phyloP scores from a whole-genome alignment of 179 eudicot genomes.

The Patellifolia procumbens region DNA sequence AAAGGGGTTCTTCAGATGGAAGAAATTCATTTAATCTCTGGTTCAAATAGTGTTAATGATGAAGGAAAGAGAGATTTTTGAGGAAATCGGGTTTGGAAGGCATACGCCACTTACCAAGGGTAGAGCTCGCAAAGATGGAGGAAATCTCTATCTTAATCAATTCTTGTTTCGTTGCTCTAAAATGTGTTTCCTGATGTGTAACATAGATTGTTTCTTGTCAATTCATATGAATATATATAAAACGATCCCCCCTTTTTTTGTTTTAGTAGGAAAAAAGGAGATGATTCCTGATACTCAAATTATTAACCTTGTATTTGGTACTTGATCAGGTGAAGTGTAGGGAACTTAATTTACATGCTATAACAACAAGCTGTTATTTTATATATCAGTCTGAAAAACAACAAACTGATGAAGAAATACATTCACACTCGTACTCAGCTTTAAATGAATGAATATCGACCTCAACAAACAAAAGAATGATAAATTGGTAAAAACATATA shows the following conservation, averaged over 20 bases:
- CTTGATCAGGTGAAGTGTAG: neutral
- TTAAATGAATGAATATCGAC: slow-evolving; percentile 15
- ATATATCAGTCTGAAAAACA: slow-evolving; percentile 27
- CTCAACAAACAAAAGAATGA: slow-evolving; percentile 19
- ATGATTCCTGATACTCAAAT: too few relatives aligned
- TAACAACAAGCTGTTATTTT: slow-evolving; percentile 43
- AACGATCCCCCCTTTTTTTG: neutral
- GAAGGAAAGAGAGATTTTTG: slow-evolving; percentile 32
- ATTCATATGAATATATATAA: neutral
- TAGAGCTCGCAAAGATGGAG: slow-evolving; percentile 52
- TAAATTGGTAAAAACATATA: slow-evolving; percentile 11
- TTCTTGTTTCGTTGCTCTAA: slow-evolving; percentile 3
- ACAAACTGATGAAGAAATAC: slow-evolving; percentile 4
- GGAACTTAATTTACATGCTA: neutral
- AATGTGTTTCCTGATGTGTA: neutral
- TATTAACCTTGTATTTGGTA: too few relatives aligned
- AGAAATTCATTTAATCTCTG: slow-evolving; percentile 33
- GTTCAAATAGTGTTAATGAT: slow-evolving; percentile 27
- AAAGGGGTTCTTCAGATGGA: slow-evolving; percentile 61
- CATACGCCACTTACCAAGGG: slow-evolving; percentile 47
- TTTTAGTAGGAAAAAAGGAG: neutral
- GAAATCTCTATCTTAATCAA: slow-evolving; percentile 51
- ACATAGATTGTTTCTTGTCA: neutral
- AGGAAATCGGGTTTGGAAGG: slow-evolving; percentile 38
- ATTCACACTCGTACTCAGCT: slow-evolving; percentile 12